Evolutionary conservation across 2,329 filamentous ascomycete genomes (phyloP).

Genomic region (Zymoseptoria brevis): DNA sequence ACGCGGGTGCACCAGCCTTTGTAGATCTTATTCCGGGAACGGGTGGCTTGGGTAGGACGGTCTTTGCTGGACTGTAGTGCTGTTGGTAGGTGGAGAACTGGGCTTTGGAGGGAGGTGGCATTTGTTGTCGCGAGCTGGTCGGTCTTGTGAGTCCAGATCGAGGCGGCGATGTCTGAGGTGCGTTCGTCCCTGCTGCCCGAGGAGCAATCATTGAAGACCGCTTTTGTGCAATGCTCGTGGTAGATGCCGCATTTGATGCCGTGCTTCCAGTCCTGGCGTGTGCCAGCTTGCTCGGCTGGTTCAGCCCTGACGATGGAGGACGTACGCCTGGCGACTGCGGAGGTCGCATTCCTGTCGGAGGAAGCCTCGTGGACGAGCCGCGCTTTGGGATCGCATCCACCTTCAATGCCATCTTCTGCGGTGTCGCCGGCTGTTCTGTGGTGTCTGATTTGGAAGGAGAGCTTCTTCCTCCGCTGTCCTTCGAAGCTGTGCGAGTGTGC

Average conservation of each 20-base stretch:
- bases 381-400: conserved; percentile 13
- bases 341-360: background rate
- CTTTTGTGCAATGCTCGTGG: conserved; percentile 15
- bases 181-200: conserved; percentile 14
- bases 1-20: conserved; percentile 39
- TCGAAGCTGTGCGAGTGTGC: conserved; percentile 14
- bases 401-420: background rate
- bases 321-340: conserved; percentile 14
- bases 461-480: conserved; percentile 4
- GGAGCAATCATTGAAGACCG: conserved; percentile 14
- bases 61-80: conserved; percentile 59
- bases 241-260: background rate
- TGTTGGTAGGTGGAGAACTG: conserved; percentile 58
- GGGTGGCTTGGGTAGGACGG: conserved; percentile 53
- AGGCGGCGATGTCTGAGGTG: conserved; percentile 14
- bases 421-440: background rate
- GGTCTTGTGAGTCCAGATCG: conserved; percentile 10
- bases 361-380: conserved; percentile 18
- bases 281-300: background rate
- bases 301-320: background rate
- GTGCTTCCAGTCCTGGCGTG: background rate
- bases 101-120: conserved; percentile 38
- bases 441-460: background rate
- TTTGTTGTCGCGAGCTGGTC: conserved; percentile 23
- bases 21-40: conserved; percentile 49